These are phyloP conservation scores for Ogataea pini DNA, from an alignment of 805 yeast genomes.

Conservation along the genomic window DNA sequence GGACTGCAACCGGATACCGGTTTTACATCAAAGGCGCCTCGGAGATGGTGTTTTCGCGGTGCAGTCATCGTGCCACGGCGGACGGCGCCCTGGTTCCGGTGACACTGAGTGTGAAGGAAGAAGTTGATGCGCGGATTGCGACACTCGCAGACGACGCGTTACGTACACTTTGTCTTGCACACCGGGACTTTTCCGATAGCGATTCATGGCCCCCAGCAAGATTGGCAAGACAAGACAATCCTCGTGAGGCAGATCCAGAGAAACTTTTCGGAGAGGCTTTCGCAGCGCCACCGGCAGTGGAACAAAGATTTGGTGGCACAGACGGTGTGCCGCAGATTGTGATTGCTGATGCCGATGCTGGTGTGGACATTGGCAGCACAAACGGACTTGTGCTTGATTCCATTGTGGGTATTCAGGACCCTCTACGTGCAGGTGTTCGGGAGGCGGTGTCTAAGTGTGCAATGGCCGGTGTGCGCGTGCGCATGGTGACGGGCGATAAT, in stretches of 20 bases:
- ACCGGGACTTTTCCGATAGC: constrained; percentile 58
- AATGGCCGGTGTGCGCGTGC: constrained; percentile 88
- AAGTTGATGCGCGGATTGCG: constrained; percentile 34
- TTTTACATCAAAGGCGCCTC: constrained; percentile 91
- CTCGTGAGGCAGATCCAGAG: constrained; percentile 45
- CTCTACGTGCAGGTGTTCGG: constrained; percentile 86
- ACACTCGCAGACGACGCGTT: constrained; percentile 75
- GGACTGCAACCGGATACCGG: constrained; percentile 50
- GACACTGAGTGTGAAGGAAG: constrained; percentile 35
- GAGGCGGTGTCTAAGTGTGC: constrained; percentile 85
- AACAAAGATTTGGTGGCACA: constrained; percentile 4
- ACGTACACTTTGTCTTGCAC: constrained; percentile 87
- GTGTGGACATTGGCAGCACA: constrained; percentile 15
- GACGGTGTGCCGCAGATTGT: constrained; percentile 31
- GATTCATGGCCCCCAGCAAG: constrained; percentile 70
- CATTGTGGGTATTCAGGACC: constrained; percentile 93
- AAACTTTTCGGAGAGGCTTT: constrained; percentile 40
- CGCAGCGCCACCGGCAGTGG: constrained; percentile 18
- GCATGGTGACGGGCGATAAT: constrained; percentile 99
- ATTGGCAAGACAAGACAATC: constrained; percentile 35
- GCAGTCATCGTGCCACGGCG: constrained; percentile 43
- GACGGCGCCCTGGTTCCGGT: constrained; percentile 33
- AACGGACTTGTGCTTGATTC: constrained; percentile 59
- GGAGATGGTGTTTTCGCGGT: constrained; percentile 71
- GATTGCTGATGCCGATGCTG: constrained; percentile 27